These are phyloP conservation scores for Petunia secreta DNA, from an alignment of 257 asterid species.

Conservation along the genomic window DNA sequence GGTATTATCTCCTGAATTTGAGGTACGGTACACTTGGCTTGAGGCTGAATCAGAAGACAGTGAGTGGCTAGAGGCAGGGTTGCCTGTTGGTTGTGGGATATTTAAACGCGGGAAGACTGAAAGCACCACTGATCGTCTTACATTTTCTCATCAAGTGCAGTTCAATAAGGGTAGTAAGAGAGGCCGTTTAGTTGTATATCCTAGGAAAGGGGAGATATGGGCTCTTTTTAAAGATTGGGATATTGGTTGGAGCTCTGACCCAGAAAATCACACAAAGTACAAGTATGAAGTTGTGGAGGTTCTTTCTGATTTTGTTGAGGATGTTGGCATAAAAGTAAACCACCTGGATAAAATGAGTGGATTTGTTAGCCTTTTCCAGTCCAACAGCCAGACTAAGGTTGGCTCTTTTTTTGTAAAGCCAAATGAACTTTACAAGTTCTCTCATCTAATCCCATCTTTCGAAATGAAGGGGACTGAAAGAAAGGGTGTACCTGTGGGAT, in stretches of 20 bases:
- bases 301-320: constrained; percentile 50
- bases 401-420: constrained; percentile 42
- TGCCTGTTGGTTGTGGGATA: constrained; percentile 78
- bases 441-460: constrained; percentile 60
- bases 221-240: constrained; percentile 76
- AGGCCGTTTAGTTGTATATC: constrained; percentile 53
- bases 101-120: constrained; percentile 45
- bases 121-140: constrained; percentile 24
- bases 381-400: constrained; percentile 31
- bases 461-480: constrained; percentile 63
- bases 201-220: constrained; percentile 77
- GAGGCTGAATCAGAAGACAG: constrained; percentile 57
- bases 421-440: constrained; percentile 55
- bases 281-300: constrained; percentile 77
- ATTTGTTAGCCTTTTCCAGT: constrained; percentile 63
- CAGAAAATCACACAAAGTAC: constrained; percentile 38
- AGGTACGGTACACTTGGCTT: constrained; percentile 62
- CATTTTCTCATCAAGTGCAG: constrained; percentile 58
- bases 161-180: constrained; percentile 48
- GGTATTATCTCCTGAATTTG: constrained; percentile 48
- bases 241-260: constrained; percentile 55
- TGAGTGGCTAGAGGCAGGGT: constrained; percentile 44
- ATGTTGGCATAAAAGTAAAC: constrained; percentile 55
- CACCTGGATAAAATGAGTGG: constrained; percentile 64
- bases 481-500: constrained; percentile 71